A percentile compares a stretch with the other conserved stretches of the same genome.
phyloP scores from a whole-genome alignment of 768 basidiomycete species.

The Kwoniella europaea region DNA sequence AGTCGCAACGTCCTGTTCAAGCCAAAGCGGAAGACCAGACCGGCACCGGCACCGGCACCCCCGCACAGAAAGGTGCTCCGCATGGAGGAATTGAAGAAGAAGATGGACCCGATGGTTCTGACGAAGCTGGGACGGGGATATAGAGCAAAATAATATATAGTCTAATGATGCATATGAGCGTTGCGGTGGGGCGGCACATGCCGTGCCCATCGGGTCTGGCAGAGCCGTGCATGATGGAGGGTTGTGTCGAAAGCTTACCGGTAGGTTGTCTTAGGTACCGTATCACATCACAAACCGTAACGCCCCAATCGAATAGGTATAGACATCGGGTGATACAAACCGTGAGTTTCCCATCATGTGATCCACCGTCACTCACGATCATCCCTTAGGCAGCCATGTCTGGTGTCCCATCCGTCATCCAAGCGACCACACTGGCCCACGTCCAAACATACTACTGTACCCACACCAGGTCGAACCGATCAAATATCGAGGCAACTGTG shows the following conservation, averaged over 20 bases:
- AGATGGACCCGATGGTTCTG: neutral
- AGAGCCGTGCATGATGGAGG: neutral
- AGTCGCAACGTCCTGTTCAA: neutral
- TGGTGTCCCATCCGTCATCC: neutral
- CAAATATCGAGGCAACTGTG: neutral
- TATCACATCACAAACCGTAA: no score
- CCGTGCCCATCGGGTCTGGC: neutral
- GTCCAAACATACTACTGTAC: constrained; percentile 4
- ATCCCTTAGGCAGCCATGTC: neutral
- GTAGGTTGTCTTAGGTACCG: no score
- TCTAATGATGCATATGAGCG: neutral
- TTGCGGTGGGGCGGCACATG: neutral
- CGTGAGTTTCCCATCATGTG: neutral
- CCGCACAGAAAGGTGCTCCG: neutral
- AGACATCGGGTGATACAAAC: no score
- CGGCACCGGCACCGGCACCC: neutral
- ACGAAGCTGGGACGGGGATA: constrained; percentile 3
- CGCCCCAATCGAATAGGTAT: no score
- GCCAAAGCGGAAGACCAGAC: neutral
- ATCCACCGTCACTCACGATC: neutral
- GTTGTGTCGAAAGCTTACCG: no score
- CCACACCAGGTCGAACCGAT: neutral
- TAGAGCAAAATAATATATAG: neutral
- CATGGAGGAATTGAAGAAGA: constrained; percentile 1
- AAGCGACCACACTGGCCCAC: neutral